These are phyloP conservation scores for Solanum hybrid DNA, from an alignment of 305 asterid genomes.

Conservation along the genomic window DNA sequence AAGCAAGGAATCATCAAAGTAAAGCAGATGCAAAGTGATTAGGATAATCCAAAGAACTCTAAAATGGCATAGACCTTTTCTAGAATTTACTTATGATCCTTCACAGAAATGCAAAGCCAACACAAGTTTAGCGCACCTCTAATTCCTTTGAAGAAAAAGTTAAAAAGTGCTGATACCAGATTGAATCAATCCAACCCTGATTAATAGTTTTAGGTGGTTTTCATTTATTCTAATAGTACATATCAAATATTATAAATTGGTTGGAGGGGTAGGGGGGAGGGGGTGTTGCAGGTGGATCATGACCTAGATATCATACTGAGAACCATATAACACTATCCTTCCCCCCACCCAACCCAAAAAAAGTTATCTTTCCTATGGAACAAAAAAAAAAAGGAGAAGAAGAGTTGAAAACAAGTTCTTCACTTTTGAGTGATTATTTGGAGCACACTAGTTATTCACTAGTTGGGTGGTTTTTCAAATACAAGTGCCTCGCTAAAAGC, in stretches of 20 bases:
- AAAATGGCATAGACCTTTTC: neutral
- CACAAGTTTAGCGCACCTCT: neutral
- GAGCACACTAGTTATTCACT: neutral
- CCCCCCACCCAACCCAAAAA: neutral
- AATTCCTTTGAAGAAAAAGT: conserved; percentile 7
- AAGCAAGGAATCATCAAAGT: neutral
- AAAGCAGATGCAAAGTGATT: conserved; percentile 19
- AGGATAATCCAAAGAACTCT: neutral
- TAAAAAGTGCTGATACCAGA: neutral
- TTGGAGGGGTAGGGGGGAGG: neutral
- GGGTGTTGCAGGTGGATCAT: neutral
- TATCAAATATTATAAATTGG: neutral
- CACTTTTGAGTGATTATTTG: neutral
- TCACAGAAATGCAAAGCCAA: neutral
- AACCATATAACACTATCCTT: neutral
- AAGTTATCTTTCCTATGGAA: neutral
- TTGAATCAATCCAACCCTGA: neutral
- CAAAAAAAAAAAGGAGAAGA: neutral
- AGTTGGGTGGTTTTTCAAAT: neutral
- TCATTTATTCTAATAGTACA: neutral
- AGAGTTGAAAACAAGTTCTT: neutral
- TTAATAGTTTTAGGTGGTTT: neutral
- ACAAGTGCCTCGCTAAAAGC: neutral
- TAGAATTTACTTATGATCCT: neutral
- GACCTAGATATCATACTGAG: neutral